Evolutionary conservation across 768 basidiomycete genomes (phyloP).

Genomic region (Phaffia tasmanica): DNA sequence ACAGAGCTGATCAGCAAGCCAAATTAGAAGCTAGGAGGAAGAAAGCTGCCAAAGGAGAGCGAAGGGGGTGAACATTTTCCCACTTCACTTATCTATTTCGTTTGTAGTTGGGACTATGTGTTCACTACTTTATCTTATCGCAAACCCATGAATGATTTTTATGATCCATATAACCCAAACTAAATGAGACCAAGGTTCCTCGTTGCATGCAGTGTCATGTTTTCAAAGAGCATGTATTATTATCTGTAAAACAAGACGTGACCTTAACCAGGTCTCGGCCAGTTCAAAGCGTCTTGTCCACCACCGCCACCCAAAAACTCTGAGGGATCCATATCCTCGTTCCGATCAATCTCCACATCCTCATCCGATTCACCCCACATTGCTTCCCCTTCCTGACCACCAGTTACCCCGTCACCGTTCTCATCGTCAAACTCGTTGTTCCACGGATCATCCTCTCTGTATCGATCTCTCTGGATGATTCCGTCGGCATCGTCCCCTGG

Average conservation of each 20-base stretch:
- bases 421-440: slow-evolving; percentile 20
- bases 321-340: slow-evolving; percentile 12
- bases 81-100: too few species aligned
- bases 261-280: slow-evolving; percentile 2
- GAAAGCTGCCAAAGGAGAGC: slow-evolving; percentile 15
- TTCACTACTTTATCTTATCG: too few species aligned
- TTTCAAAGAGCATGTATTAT: too few species aligned
- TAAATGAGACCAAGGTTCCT: too few species aligned
- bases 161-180: too few species aligned
- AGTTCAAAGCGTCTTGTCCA: neutral
- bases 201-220: too few species aligned
- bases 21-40: slow-evolving; percentile 12
- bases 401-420: neutral
- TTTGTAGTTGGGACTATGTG: too few species aligned
- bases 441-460: slow-evolving; percentile 18
- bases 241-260: neutral
- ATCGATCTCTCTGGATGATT: slow-evolving; percentile 23
- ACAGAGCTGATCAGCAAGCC: slow-evolving; percentile 11
- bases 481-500: slow-evolving; percentile 27
- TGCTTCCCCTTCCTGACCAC: slow-evolving; percentile 3
- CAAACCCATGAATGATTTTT: too few species aligned
- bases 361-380: slow-evolving; percentile 26
- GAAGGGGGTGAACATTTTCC: neutral
- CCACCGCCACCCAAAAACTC: slow-evolving; percentile 13
- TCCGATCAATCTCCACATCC: slow-evolving; percentile 26